Evolutionary conservation across 2,329 filamentous ascomycete genomes (phyloP), one percentile per base, ranked within the genome.

Genomic region (Talaromyces sp.): DNA sequence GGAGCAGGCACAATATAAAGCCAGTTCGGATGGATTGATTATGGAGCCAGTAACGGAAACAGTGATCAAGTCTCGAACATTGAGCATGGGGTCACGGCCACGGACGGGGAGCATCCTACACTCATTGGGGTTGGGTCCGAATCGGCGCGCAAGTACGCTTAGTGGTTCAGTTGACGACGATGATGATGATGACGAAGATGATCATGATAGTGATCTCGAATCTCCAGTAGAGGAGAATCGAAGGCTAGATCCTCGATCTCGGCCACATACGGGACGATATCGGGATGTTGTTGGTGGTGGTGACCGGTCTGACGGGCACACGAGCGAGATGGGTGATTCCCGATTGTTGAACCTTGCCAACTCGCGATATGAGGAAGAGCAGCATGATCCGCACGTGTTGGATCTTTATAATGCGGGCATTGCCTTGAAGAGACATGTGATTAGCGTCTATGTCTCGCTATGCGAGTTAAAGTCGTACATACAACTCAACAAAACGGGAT

Each of bases 401-500:
- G 83, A 84, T 21, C 73, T 89, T 1, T 88, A 87, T 66, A 85
- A 87, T 62, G 80, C 84, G 53, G 86, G 85, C 25, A 89, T 97
- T 63, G 93, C 91, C 67, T 77, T 99, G 63, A 97, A 97, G 81
- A 97, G 96, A 78, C 86, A 92, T 56, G 88, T 91, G 57, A 85
- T 96, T 64, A 86, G 86, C 69, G 80, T 92, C 60, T 99, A 97
- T 70, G 94, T 99, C 46, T 89, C 90, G 63, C 79, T 97, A 17
- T 97, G 93, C 76, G 94, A 97, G 73, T 84, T 99, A 67, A 95
- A 96, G 70, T 97, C 93, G 1, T 99, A 92, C 69, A 87, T 92
- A 57, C 93, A 97, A 76, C 84, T 99, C 62, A 99, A 99, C 80
- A 89, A 89, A 75, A 99, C 94, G 0, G 94, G 94, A 11, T 99